Conservation (phyloP, 2,329 filamentous ascomycete species). For the Aspergillus aculeatus region DNA sequence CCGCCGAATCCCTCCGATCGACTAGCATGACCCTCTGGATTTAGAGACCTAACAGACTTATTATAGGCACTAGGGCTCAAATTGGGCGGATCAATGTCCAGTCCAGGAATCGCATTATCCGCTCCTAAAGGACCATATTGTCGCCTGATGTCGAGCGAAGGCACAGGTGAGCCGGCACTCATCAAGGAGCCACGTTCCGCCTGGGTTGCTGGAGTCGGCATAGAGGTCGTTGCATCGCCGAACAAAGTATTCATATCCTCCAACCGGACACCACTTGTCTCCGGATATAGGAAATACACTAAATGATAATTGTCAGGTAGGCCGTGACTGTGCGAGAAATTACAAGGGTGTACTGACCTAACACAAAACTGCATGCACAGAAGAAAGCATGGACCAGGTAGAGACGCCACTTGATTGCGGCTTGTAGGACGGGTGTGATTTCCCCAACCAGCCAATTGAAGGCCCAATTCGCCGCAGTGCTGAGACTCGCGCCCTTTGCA, state of each 20-base stretch:
- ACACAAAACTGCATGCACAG: slow-evolving; percentile 89
- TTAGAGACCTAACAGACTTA: slow-evolving; percentile 44
- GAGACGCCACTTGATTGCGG: slow-evolving; percentile 87
- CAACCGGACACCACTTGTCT: slow-evolving; percentile 89
- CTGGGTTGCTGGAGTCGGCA: slow-evolving; percentile 73
- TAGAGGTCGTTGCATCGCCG: slow-evolving; percentile 83
- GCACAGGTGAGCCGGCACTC: slow-evolving; percentile 72
- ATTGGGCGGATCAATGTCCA: slow-evolving; percentile 77
- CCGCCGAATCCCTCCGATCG: slow-evolving; percentile 61
- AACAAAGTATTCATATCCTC: slow-evolving; percentile 97
- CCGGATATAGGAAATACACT: slow-evolving; percentile 98
- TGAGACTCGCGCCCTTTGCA: slow-evolving; percentile 93
- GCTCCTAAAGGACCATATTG: slow-evolving; percentile 51
- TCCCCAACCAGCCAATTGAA: slow-evolving; percentile 98
- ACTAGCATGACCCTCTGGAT: slow-evolving; percentile 34
- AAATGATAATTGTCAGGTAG: slow-evolving; percentile 16
- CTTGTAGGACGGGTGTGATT: slow-evolving; percentile 89
- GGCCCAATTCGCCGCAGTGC: slow-evolving; percentile 95
- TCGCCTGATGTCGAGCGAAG: slow-evolving; percentile 68
- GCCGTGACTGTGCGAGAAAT: background rate
- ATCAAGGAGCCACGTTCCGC: slow-evolving; percentile 82
- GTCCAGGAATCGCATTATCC: slow-evolving; percentile 70
- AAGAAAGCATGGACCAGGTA: slow-evolving; percentile 97
- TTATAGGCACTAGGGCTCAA: slow-evolving; percentile 52
- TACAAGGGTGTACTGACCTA: slow-evolving; percentile 65